Evolutionary conservation across 495 filamentous ascomycete genomes (phyloP).

Genomic region (Bacidia rubella): DNA sequence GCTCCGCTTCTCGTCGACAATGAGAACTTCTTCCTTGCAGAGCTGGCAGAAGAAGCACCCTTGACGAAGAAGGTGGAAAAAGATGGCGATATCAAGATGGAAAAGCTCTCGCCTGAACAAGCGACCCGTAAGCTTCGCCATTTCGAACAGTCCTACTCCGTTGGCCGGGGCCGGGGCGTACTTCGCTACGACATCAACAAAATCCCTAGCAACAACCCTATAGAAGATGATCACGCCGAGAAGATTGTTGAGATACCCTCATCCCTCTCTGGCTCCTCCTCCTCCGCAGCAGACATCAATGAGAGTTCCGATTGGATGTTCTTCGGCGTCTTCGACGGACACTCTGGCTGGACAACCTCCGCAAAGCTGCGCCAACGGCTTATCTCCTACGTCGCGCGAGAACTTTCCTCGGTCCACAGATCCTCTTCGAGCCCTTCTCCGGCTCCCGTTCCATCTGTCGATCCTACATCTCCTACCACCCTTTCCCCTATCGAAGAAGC

Average conservation of each 20-base stretch:
- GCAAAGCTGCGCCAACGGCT: slow-evolving; percentile 88
- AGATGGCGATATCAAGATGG: slow-evolving; percentile 65
- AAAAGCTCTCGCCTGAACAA: slow-evolving; percentile 95
- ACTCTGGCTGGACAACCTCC: slow-evolving; percentile 95
- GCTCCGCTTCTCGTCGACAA: slow-evolving; percentile 59
- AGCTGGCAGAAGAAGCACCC: slow-evolving; percentile 65
- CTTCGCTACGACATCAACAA: slow-evolving; percentile 93
- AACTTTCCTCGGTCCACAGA: slow-evolving; percentile 89
- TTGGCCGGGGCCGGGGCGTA: slow-evolving; percentile 81
- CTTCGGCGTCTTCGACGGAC: slow-evolving; percentile 97
- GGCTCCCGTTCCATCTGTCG: slow-evolving; percentile 42
- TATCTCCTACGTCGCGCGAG: slow-evolving; percentile 81
- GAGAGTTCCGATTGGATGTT: slow-evolving; percentile 87
- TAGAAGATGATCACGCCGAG: slow-evolving; percentile 95
- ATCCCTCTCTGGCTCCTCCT: no score
- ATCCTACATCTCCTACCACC: no score
- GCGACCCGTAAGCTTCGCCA: slow-evolving; percentile 77
- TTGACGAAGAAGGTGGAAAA: slow-evolving; percentile 77
- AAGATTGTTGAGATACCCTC: slow-evolving; percentile 84
- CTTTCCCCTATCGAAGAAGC: slow-evolving; percentile 72
- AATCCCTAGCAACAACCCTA: slow-evolving; percentile 89
- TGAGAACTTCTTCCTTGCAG: slow-evolving; percentile 71
- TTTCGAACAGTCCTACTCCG: slow-evolving; percentile 81
- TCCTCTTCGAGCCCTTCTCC: slow-evolving; percentile 49
- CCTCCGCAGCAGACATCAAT: no score